Percentiles rank a stretch among this genome's conserved stretches.
Evolutionary conservation across 345 rosid species (phyloP).

Genomic region (Eucalyptus victrix): DNA sequence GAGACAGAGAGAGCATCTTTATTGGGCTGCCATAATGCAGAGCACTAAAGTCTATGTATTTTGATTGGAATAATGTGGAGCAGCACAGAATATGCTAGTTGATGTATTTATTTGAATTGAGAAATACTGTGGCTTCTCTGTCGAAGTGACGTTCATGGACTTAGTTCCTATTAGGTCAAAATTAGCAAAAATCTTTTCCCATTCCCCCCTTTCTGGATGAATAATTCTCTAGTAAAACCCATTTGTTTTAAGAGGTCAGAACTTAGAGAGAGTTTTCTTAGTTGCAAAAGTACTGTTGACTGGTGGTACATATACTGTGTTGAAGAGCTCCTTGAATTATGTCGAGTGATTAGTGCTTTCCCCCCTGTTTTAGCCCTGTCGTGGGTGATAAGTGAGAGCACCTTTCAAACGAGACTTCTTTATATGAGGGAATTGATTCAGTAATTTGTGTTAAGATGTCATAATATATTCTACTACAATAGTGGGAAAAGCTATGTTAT

Average conservation of each 20-base stretch:
- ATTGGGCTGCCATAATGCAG: background rate
- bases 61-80: background rate
- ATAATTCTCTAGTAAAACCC: background rate
- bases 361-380: background rate
- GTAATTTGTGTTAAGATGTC: background rate
- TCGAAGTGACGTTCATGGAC: background rate
- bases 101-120: background rate
- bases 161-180: background rate
- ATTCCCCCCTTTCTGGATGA: background rate
- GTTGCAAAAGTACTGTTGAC: background rate
- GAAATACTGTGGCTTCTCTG: background rate
- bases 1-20: background rate
- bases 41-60: background rate
- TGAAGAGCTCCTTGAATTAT: background rate
- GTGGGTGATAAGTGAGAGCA: background rate
- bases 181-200: background rate
- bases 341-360: background rate
- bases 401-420: background rate
- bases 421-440: background rate
- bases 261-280: background rate
- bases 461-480: background rate
- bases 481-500: background rate
- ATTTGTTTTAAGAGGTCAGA: background rate
- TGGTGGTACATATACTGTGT: background rate
- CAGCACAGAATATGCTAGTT: background rate